Percentiles rank a stretch among this genome's conserved stretches.
phyloP scores from a whole-genome alignment of 768 basidiomycete species.

The Pisolithus sp. region DNA sequence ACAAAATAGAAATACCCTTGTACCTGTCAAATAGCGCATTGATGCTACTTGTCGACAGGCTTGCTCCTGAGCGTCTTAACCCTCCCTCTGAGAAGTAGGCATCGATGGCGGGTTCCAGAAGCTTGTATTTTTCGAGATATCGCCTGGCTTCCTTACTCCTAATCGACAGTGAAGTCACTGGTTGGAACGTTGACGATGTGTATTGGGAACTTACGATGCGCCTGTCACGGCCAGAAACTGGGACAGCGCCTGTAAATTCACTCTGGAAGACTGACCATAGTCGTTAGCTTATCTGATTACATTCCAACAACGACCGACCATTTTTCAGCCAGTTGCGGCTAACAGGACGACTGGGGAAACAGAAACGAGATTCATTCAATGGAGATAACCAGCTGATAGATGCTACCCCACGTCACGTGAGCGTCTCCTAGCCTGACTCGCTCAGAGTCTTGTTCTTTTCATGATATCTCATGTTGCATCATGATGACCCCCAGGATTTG shows the following conservation, averaged over 20 bases:
- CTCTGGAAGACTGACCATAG: not conserved
- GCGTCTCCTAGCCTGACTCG: not conserved
- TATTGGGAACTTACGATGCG: constrained; percentile 47
- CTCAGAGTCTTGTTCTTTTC: not conserved
- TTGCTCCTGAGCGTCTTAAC: constrained; percentile 6
- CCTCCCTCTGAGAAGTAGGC: constrained; percentile 54
- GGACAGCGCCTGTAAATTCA: not conserved
- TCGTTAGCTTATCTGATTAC: too few relatives aligned
- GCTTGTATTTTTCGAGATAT: constrained; percentile 64
- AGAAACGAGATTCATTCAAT: too few relatives aligned
- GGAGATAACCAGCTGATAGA: not conserved
- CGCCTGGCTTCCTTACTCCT: constrained; percentile 53
- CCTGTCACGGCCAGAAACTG: constrained; percentile 43
- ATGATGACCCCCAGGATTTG: too few relatives aligned
- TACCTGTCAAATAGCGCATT: constrained; percentile 58
- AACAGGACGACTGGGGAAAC: not conserved
- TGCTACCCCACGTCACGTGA: not conserved
- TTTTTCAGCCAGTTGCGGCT: not conserved
- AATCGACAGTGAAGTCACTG: constrained; percentile 2
- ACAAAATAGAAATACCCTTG: constrained; percentile 41
- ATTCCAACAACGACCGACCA: not conserved
- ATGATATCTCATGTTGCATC: too few relatives aligned
- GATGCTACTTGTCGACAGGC: constrained; percentile 49
- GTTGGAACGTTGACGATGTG: not conserved
- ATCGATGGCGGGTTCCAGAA: constrained; percentile 67